A percentile compares a stretch with the other conserved stretches of the same genome.
Conservation (phyloP, 2,329 filamentous ascomycete genomes). For the Daldinia eschscholtzii region DNA sequence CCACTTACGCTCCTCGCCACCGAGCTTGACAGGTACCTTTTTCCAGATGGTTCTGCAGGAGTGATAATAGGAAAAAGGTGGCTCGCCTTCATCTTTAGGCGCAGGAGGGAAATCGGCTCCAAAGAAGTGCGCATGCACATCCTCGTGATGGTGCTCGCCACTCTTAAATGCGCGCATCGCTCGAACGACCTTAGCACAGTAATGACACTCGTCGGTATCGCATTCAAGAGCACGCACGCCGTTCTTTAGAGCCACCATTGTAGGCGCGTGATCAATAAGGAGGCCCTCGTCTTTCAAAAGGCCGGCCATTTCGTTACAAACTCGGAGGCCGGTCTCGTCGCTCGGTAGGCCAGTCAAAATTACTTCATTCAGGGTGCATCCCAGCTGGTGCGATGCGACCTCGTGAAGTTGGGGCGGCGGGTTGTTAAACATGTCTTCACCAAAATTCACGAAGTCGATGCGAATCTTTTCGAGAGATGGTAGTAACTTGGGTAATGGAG, state of each 20-base stretch:
- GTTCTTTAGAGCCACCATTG: slow-evolving; percentile 58
- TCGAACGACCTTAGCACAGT: slow-evolving; percentile 61
- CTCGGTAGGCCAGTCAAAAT: slow-evolving; percentile 65
- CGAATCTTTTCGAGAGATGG: slow-evolving; percentile 62
- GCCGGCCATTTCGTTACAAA: slow-evolving; percentile 62
- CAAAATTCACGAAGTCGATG: slow-evolving; percentile 68
- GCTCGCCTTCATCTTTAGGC: slow-evolving; percentile 58
- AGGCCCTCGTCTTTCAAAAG: slow-evolving; percentile 67
- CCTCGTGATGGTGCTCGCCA: slow-evolving; percentile 47
- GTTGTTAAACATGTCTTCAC: slow-evolving; percentile 59
- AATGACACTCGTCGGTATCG: slow-evolving; percentile 49
- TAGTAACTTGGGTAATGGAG: slow-evolving; percentile 58
- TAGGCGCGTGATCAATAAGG: slow-evolving; percentile 60
- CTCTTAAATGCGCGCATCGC: slow-evolving; percentile 51
- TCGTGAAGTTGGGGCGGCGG: slow-evolving; percentile 64
- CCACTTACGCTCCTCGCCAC: slow-evolving; percentile 62
- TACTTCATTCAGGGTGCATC: slow-evolving; percentile 66
- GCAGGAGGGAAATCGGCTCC: slow-evolving; percentile 56
- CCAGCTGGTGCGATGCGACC: slow-evolving; percentile 66
- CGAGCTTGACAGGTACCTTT: slow-evolving; percentile 58
- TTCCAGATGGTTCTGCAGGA: slow-evolving; percentile 65
- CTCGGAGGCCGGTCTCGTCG: slow-evolving; percentile 63
- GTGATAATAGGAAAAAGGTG: slow-evolving; percentile 57
- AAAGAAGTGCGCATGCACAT: slow-evolving; percentile 45
- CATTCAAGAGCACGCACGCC: slow-evolving; percentile 58